A percentile compares a stretch with the other conserved stretches of the same genome.
These are phyloP conservation scores for Suillus lakei DNA, from an alignment of 768 basidiomycete species.

Conservation along the genomic window DNA sequence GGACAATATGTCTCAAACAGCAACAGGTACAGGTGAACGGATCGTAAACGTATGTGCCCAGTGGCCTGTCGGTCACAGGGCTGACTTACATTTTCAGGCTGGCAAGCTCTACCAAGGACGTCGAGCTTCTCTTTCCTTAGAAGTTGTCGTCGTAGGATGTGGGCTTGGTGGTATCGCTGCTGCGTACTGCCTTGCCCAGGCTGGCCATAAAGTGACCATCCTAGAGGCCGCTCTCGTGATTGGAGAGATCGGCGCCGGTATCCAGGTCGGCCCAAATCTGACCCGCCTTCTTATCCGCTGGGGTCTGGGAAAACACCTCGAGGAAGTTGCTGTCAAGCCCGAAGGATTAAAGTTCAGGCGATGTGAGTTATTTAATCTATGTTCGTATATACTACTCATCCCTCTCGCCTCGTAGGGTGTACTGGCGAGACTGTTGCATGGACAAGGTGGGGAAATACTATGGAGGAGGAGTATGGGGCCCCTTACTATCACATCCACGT, in stretches of 20 bases:
- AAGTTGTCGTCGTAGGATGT: constrained; percentile 52
- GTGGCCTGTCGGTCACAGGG: not conserved
- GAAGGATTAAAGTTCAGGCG: constrained; percentile 44
- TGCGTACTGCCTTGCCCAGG: constrained; percentile 48
- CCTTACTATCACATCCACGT: constrained; percentile 43
- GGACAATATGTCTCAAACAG: not conserved
- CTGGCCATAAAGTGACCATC: constrained; percentile 54
- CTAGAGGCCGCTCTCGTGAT: constrained; percentile 46
- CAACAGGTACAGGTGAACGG: not conserved
- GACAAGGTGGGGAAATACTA: constrained; percentile 40
- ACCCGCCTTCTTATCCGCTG: constrained; percentile 53
- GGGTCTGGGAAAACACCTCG: constrained; percentile 50
- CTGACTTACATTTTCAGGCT: constrained; percentile 4
- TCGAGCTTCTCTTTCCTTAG: constrained; percentile 28
- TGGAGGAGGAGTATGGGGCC: constrained; percentile 37
- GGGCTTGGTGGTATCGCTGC: constrained; percentile 55
- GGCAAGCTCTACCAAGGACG: constrained; percentile 28
- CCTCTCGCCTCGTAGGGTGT: constrained; percentile 24
- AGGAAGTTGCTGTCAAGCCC: constrained; percentile 43
- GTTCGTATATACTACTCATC: not conserved
- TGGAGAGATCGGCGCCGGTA: constrained; percentile 56
- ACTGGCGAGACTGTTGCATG: constrained; percentile 41
- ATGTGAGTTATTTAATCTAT: constrained; percentile 35
- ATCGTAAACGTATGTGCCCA: not conserved
- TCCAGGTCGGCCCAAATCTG: constrained; percentile 50